Conservation (phyloP, 306 rosid genomes). For the Vigna reflexopilosa region DNA sequence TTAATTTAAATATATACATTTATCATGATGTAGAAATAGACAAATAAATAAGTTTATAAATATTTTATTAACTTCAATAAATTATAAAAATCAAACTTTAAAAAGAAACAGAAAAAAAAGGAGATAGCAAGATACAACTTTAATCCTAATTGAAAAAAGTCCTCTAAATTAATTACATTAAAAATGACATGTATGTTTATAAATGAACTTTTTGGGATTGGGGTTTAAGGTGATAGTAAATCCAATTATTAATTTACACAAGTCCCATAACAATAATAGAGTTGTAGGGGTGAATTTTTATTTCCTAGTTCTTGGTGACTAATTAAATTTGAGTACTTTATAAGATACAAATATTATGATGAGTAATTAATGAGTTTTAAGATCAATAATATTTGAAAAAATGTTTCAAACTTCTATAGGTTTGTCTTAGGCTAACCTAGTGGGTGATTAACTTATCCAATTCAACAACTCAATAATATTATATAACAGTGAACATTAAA, state of each 20-base stretch:
- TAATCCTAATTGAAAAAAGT: no score
- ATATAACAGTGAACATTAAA: not conserved
- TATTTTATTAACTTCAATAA: no score
- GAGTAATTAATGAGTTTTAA: constrained; percentile 26
- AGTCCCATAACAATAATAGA: not conserved
- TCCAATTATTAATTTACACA: not conserved
- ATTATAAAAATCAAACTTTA: no score
- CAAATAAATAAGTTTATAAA: no score
- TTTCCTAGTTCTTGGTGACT: not conserved
- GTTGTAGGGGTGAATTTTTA: not conserved
- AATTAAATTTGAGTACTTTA: not conserved
- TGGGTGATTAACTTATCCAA: no score
- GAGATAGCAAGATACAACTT: no score
- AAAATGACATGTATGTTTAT: no score
- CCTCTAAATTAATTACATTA: no score
- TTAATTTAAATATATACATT: no score
- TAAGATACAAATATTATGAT: not conserved
- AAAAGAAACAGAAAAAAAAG: no score
- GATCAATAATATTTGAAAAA: not conserved
- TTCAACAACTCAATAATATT: not conserved
- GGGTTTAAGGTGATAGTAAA: not conserved
- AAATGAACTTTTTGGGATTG: not conserved
- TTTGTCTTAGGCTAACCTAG: constrained; percentile 2
- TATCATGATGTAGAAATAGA: no score
- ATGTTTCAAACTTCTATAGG: not conserved